Percentiles rank a stretch among this genome's conserved stretches.
Evolutionary conservation across 2,329 filamentous ascomycete genomes (phyloP).

Genomic region (Phyllosticta citribraziliensis): DNA sequence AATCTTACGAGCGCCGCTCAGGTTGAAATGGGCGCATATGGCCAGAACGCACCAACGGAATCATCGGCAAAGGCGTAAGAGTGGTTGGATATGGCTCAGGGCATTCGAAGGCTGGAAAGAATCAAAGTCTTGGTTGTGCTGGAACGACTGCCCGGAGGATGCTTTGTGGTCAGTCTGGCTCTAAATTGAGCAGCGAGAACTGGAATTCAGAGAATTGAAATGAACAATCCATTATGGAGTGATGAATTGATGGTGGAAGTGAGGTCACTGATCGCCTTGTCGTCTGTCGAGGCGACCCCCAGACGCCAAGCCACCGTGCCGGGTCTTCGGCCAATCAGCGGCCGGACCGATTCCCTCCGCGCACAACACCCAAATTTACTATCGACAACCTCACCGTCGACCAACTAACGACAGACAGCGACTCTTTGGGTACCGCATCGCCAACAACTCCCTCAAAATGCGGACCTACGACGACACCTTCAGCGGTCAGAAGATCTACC

Average conservation of each 20-base stretch:
- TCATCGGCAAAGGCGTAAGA: not conserved
- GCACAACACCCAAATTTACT: conserved; percentile 19
- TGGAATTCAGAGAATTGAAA: not conserved
- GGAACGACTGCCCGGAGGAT: not conserved
- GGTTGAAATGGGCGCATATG: not conserved
- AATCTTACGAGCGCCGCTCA: not conserved
- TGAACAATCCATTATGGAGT: not conserved
- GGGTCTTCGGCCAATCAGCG: conserved; percentile 7
- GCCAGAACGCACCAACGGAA: not conserved
- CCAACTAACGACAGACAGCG: conserved; percentile 20
- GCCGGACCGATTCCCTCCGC: conserved; percentile 9
- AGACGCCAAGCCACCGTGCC: conserved; percentile 3
- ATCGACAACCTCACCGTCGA: conserved; percentile 21
- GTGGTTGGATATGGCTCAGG: not conserved
- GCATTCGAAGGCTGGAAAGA: not conserved
- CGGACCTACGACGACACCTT: conserved; percentile 72
- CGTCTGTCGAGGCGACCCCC: not conserved
- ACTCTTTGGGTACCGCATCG: conserved; percentile 29
- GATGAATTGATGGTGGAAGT: not conserved
- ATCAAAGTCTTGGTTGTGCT: not conserved
- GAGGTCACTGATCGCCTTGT: conserved; percentile 1
- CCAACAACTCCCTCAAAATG: conserved; percentile 47
- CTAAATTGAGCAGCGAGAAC: not conserved
- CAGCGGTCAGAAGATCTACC: conserved; percentile 71
- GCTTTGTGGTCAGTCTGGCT: not conserved